These are phyloP conservation scores for Brassica napus DNA, from an alignment of 345 rosid genomes.

Conservation along the genomic window Da-Ae NC_063448.1:879501-880000, in stretches of 20 bases:
- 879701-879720: constrained; percentile 63
- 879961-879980: constrained; percentile 49
- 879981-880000: constrained; percentile 73
- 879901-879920: no score
- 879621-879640: constrained; percentile 76
- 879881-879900: no score
- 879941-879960: constrained; percentile 60
- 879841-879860: constrained; percentile 76
- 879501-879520: constrained; percentile 65
- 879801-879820: constrained; percentile 96
- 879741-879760: constrained; percentile 76
- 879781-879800: constrained; percentile 72
- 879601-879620: constrained; percentile 89
- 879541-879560: background rate
- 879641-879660: constrained; percentile 80
- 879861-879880: background rate
- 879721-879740: constrained; percentile 79
- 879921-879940: no score
- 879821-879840: constrained; percentile 94
- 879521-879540: constrained; percentile 15
- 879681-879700: constrained; percentile 54
- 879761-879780: constrained; percentile 55
- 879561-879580: background rate
- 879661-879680: constrained; percentile 94
- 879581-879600: constrained; percentile 26